Percentiles rank a stretch among this genome's conserved stretches.
Evolutionary conservation across 441 rosid genomes (phyloP).

Genomic region (Melastoma candidum): DNA sequence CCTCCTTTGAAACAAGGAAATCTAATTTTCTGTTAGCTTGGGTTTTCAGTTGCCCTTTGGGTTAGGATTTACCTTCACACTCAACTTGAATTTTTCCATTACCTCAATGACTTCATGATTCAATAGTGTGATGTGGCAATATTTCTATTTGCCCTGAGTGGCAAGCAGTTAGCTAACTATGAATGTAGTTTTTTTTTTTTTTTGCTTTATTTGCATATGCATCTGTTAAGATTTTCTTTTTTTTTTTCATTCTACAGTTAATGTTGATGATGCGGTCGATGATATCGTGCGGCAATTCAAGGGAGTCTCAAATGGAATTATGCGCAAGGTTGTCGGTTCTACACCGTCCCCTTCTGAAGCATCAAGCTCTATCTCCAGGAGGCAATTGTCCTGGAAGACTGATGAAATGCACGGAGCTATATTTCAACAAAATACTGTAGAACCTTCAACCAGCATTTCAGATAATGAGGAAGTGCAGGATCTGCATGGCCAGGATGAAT

Average conservation of each 20-base stretch:
- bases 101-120: too few species aligned
- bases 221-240: constrained; percentile 4
- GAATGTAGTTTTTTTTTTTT: too few species aligned
- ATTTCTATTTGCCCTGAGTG: too few species aligned
- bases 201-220: background rate
- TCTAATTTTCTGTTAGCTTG: too few species aligned
- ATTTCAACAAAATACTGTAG: constrained; percentile 39
- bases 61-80: too few species aligned
- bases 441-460: constrained; percentile 46
- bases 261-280: constrained; percentile 96
- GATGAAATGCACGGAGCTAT: constrained; percentile 41
- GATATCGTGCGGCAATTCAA: constrained; percentile 86
- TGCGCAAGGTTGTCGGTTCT: constrained; percentile 66
- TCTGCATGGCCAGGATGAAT: constrained; percentile 39
- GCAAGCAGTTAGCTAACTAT: too few species aligned
- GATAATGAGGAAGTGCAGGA: constrained; percentile 53
- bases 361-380: constrained; percentile 21
- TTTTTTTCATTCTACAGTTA: constrained; percentile 38
- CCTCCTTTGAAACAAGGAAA: too few species aligned
- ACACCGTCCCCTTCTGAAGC: constrained; percentile 35
- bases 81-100: too few species aligned
- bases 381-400: constrained; percentile 54
- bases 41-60: too few species aligned
- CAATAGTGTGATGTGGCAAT: too few species aligned
- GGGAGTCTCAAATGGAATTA: constrained; percentile 87